Base-by-base conservation (phyloP, 2,329 filamentous ascomycete genomes). In the Penicillium palitans region DNA sequence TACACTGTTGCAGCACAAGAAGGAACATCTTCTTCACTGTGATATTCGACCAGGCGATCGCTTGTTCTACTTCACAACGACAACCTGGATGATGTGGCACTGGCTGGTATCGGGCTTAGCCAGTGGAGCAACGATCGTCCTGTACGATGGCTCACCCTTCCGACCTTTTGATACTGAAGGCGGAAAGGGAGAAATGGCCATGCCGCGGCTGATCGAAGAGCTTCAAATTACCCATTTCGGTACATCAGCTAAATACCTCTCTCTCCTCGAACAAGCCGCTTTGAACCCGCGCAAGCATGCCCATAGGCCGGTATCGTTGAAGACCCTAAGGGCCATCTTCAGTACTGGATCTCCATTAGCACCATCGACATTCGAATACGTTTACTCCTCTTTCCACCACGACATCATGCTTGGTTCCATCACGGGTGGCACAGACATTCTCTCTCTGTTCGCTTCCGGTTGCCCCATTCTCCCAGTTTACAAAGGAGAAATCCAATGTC, bases 41-140 rank as follows among this genome's bases (percentile, higher is more conserved):
- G 91, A 92, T 24, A 86, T 99, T 62, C 81, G 83, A 9, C 83
- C 88, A 0, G 79, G 81, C 2, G 90, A 92, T 42, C 84, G 88
- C 21, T 82, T 97, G 70, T 90, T 97, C 74, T 97, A 97, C 79
- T 97, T 93, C 78, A 96, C 92, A 1, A 97, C 93, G 4, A 92
- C 89, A 12, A 96, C 91, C 0, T 97, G 93, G 95, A 98, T 99
- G 93, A 98, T 98, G 93, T 97, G 93, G 92, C 93, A 98, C 74
- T 98, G 93, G 93, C 87, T 93, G 41, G 84, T 97, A 21, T 93
- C 91, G 1, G 91, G 88, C 6, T 85, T 98, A 4, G 90, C 93
- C 10, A 87, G 86, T 31, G 93, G 93, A 53, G 85, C 90, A 12
- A 93, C 91, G 0, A 80, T 98, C 13, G 83, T 98, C 21, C 82